Conservation (phyloP, 2,329 filamentous ascomycete species). For the Pyrenochaeta sp. region DNA sequence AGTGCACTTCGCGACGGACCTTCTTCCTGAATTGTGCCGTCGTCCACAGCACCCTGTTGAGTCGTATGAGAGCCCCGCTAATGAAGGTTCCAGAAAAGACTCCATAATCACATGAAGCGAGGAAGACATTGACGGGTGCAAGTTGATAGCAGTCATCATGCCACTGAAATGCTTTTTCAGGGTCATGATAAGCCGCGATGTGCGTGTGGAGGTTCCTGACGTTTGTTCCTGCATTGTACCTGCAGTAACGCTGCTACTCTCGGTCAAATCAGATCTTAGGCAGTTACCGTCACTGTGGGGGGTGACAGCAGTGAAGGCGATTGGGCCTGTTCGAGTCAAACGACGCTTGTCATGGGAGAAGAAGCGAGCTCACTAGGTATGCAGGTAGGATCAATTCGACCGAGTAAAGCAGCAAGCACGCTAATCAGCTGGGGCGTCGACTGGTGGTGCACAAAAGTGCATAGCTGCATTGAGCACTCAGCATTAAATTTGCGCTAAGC, state of each 20-base stretch:
- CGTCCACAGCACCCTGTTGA: conserved; percentile 31
- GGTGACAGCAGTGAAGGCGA: conserved; percentile 24
- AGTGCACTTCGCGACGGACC: conserved; percentile 32
- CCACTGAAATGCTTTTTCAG: conserved; percentile 22
- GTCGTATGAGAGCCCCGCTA: conserved; percentile 33
- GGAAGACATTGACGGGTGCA: conserved; percentile 11
- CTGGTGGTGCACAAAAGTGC: conserved; percentile 37
- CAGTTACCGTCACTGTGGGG: conserved; percentile 42
- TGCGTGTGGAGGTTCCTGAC: conserved; percentile 23
- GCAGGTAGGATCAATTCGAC: conserved; percentile 25
- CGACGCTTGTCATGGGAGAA: conserved; percentile 40
- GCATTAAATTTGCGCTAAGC: conserved; percentile 42
- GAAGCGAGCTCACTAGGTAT: conserved; percentile 32
- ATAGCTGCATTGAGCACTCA: conserved; percentile 32
- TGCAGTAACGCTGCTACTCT: conserved; percentile 47
- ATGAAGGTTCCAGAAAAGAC: conserved; percentile 45
- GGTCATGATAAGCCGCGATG: conserved; percentile 25
- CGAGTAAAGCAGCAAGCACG: conserved; percentile 38
- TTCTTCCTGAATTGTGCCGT: conserved; percentile 42
- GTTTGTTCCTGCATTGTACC: conserved; percentile 44
- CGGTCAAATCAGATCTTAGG: conserved; percentile 26
- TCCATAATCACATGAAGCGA: conserved; percentile 16
- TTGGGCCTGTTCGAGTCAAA: conserved; percentile 35
- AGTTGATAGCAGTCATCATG: conserved; percentile 1
- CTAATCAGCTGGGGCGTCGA: conserved; percentile 28